Evolutionary conservation across 352 stramenopile species (phyloP), one percentile per base, ranked within the genome.

Genomic region (Globisporangium parvum): DNA sequence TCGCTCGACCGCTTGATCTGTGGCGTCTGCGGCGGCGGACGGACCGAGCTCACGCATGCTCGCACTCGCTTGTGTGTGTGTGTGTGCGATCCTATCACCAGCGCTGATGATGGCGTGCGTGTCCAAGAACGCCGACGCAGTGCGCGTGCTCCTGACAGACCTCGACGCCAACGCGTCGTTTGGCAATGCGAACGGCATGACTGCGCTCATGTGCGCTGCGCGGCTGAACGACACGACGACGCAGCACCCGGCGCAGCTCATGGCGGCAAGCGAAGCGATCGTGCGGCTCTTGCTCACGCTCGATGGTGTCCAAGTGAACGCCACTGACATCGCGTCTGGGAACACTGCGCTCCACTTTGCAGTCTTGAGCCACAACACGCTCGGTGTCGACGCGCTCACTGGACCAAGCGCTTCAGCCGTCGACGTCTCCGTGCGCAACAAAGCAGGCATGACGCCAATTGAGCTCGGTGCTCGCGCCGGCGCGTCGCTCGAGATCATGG

Each of bases 81-180:
- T 23, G 14, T 23, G 20, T 50, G 15, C 26, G 37, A 15, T 23
- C 3, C n/a, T 2, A 33, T 5, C 15, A 10, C 4, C 51, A 94
- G 85, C 85, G 28, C 63, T 94, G 14, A 94, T 94, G 85, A 88
- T 94, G 72, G 85, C 85, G 23, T 88, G 85, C 24, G 84, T 91
- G 35, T 77, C 77, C 14, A 94, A 94, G 66, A 86, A 88, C 49
- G 68, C 72, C 8, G 62, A 48, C 5, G 80, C 73, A 3, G 82
- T 71, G 47, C 57, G 69, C n/a, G 40, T 76, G 11, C 53, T 94
- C 15, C 33, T 85, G 3, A 51, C 75, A 0, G 61, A 73, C 2
- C 62, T 91, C 12, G 57, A 66, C 15, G 80, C 79, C 6, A 71
- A 66, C 53, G 47, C 70, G 20, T 67, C 55, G 5, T 50, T 59